Evolutionary conservation across 176 grass and related monocot genomes (phyloP).

Genomic region (Oryza nivara): DNA sequence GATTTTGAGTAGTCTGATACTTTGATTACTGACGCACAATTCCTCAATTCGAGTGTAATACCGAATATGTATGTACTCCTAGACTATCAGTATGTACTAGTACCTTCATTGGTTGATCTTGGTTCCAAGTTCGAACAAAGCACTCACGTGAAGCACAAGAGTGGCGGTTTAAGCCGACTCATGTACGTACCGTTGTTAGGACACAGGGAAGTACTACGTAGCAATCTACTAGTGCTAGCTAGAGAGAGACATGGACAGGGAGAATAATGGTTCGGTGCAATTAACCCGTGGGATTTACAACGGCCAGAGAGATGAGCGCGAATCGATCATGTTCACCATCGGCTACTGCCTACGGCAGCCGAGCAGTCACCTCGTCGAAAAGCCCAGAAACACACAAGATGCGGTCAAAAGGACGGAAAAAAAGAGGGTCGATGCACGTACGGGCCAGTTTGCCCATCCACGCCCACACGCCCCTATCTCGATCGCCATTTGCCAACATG

Average conservation of each 20-base stretch:
- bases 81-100: neutral
- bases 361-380: neutral
- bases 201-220: neutral
- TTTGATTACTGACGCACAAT: neutral
- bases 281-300: neutral
- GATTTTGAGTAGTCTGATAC: neutral
- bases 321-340: neutral
- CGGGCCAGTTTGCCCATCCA: neutral
- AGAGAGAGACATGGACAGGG: neutral
- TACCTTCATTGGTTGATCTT: no score
- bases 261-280: neutral
- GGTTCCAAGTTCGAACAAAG: neutral
- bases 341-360: neutral
- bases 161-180: neutral
- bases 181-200: neutral
- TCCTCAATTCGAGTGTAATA: neutral
- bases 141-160: neutral
- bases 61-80: neutral
- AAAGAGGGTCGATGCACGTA: no score
- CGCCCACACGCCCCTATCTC: neutral
- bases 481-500: neutral
- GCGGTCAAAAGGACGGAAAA: conserved; percentile 5
- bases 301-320: neutral
- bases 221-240: no score
- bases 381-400: neutral